A percentile compares a stretch with the other conserved stretches of the same genome.
Evolutionary conservation across 2,329 filamentous ascomycete species (phyloP).

Genomic region (Aschersonia sp.): DNA sequence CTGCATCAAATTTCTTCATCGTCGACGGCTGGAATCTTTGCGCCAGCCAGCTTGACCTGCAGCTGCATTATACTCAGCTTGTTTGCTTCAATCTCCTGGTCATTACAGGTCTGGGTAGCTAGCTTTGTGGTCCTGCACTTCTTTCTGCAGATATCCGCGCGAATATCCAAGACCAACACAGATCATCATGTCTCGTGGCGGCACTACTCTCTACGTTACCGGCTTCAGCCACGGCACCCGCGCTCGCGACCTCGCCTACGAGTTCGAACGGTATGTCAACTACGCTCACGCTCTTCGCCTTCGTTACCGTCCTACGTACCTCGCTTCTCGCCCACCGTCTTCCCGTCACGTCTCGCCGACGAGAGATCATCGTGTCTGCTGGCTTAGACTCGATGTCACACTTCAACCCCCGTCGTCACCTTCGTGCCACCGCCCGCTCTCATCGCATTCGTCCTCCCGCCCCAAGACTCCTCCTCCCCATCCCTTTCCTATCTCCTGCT

Average conservation of each 20-base stretch:
- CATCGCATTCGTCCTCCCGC: conserved; percentile 3
- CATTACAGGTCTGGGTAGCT: background rate
- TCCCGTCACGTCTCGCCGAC: conserved; percentile 16
- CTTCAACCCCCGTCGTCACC: conserved; percentile 8
- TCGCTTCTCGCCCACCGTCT: conserved; percentile 28
- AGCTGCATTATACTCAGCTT: conserved; percentile 2
- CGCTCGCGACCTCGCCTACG: conserved; percentile 97
- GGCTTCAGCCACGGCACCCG: conserved; percentile 98
- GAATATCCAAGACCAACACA: conserved; percentile 1
- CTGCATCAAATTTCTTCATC: conserved; percentile 1
- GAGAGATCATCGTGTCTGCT: conserved; percentile 11
- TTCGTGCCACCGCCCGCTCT: conserved; percentile 9
- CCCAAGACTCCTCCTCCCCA: conserved; percentile 4
- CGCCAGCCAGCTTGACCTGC: conserved; percentile 1
- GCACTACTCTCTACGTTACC: conserved; percentile 93
- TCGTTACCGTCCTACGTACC: conserved; percentile 20
- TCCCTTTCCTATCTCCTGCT: conserved; percentile 6
- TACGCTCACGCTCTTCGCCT: conserved; percentile 27
- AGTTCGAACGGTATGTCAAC: conserved; percentile 99
- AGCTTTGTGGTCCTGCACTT: background rate
- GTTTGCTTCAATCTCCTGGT: background rate
- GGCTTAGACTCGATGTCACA: conserved; percentile 8
- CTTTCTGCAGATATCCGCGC: conserved; percentile 3
- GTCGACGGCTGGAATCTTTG: background rate
- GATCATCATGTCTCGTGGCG: conserved; percentile 69